Evolutionary conservation across 176 grass and related monocot species (phyloP).

Genomic region (Urochloa ruziziensis): DNA sequence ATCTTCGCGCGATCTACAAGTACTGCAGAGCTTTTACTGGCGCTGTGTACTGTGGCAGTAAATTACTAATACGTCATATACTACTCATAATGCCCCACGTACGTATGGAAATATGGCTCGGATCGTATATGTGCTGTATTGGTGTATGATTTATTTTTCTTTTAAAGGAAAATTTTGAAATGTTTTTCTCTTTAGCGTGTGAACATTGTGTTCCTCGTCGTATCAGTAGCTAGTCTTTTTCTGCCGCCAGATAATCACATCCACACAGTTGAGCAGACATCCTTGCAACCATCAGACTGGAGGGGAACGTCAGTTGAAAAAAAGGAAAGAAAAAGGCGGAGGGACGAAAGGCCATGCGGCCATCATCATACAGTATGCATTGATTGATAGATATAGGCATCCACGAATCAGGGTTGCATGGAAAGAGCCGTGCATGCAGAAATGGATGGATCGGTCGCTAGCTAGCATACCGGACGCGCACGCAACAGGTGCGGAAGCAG

Average conservation of each 20-base stretch:
- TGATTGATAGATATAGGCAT: too few relatives aligned
- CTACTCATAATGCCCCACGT: not conserved
- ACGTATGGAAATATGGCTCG: not conserved
- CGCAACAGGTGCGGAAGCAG: not conserved
- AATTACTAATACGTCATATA: too few relatives aligned
- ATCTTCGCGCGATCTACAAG: slow-evolving; percentile 19
- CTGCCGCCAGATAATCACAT: too few relatives aligned
- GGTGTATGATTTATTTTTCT: too few relatives aligned
- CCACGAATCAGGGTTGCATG: too few relatives aligned
- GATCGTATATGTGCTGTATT: too few relatives aligned
- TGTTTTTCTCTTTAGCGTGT: too few relatives aligned
- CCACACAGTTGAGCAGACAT: not conserved
- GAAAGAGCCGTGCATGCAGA: not conserved
- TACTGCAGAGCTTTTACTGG: not conserved
- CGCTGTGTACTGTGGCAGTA: not conserved
- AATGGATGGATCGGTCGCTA: not conserved
- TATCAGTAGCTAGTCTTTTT: too few relatives aligned
- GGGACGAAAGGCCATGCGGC: not conserved
- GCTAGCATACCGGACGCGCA: not conserved
- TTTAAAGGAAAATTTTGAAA: too few relatives aligned
- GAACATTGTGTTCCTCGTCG: too few relatives aligned
- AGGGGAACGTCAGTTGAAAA: not conserved
- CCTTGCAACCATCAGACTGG: not conserved
- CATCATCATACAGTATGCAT: too few relatives aligned
- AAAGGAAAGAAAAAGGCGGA: not conserved